Evolutionary conservation across 805 yeast species (phyloP).

Genomic region (Yamadazyma tumulicola): DNA sequence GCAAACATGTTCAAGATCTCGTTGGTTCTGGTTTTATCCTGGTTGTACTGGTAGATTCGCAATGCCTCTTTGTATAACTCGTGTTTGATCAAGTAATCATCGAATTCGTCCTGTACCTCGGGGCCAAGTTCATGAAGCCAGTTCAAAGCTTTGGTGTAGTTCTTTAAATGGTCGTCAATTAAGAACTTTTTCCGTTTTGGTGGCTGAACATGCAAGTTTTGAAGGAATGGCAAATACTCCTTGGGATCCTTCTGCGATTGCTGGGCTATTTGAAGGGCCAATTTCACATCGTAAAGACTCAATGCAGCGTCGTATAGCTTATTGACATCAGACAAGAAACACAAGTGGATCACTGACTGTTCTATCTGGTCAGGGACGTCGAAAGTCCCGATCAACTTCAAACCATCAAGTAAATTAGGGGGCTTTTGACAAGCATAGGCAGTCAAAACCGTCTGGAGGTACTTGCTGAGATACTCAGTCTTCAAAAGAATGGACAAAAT

Average conservation of each 20-base stretch:
- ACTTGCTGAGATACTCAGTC: constrained; percentile 51
- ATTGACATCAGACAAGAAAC: constrained; percentile 89
- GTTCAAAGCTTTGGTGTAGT: constrained; percentile 62
- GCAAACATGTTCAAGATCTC: constrained; percentile 63
- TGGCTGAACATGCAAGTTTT: constrained; percentile 65
- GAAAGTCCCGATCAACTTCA: constrained; percentile 56
- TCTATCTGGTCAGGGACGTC: constrained; percentile 44
- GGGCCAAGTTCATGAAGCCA: constrained; percentile 53
- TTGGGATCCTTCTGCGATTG: constrained; percentile 97
- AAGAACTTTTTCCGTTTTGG: constrained; percentile 65
- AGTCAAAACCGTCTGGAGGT: constrained; percentile 76
- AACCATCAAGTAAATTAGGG: constrained; percentile 75
- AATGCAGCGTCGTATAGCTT: constrained; percentile 74
- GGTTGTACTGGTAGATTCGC: constrained; percentile 54
- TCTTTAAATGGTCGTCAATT: constrained; percentile 76
- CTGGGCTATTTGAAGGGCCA: constrained; percentile 85
- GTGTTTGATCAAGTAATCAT: constrained; percentile 67
- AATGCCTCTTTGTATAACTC: constrained; percentile 69
- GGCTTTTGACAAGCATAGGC: constrained; percentile 92
- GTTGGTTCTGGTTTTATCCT: constrained; percentile 41
- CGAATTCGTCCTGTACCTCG: constrained; percentile 48
- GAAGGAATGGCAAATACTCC: constrained; percentile 91
- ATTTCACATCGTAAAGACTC: constrained; percentile 75
- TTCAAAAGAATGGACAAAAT: constrained; percentile 53
- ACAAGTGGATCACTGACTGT: constrained; percentile 72